These are phyloP conservation scores for Hericium erinaceus DNA, from an alignment of 768 basidiomycete species.

Conservation along the genomic window DNA sequence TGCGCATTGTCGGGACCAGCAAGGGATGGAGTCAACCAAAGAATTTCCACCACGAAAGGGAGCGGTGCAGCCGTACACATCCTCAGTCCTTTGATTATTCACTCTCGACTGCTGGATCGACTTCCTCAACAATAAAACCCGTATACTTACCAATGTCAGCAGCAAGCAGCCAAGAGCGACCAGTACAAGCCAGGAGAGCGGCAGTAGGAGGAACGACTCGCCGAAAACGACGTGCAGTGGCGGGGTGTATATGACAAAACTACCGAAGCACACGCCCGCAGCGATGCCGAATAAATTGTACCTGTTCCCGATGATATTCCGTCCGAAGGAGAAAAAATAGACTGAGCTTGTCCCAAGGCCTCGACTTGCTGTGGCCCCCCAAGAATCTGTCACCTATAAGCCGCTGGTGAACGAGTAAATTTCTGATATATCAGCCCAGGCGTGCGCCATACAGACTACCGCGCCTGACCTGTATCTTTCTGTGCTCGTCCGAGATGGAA, in stretches of 20 bases:
- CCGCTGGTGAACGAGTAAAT: constrained; percentile 18
- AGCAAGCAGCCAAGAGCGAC: constrained; percentile 47
- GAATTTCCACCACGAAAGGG: not conserved
- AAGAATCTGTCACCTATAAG: constrained; percentile 35
- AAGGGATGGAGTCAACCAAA: constrained; percentile 9
- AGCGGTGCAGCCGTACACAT: constrained; percentile 47
- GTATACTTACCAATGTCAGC: constrained; percentile 47
- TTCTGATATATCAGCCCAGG: not conserved
- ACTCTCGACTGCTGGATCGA: constrained; percentile 45
- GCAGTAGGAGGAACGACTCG: constrained; percentile 45
- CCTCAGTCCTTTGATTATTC: constrained; percentile 57
- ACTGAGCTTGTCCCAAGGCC: constrained; percentile 52
- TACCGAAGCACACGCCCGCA: constrained; percentile 50
- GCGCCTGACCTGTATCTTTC: constrained; percentile 6
- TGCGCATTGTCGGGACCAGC: constrained; percentile 38
- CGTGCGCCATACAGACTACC: constrained; percentile 2
- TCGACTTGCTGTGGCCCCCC: constrained; percentile 41
- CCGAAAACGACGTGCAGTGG: constrained; percentile 64
- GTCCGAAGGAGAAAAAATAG: no score
- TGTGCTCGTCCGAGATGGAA: constrained; percentile 41
- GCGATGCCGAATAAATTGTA: constrained; percentile 59
- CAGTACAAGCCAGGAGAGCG: constrained; percentile 63
- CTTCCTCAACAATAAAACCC: constrained; percentile 49
- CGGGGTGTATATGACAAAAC: constrained; percentile 63
- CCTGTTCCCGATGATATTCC: constrained; percentile 42